These are phyloP conservation scores for Buddleja alternifolia DNA, from an alignment of 257 asterid species.

Conservation along the genomic window DNA sequence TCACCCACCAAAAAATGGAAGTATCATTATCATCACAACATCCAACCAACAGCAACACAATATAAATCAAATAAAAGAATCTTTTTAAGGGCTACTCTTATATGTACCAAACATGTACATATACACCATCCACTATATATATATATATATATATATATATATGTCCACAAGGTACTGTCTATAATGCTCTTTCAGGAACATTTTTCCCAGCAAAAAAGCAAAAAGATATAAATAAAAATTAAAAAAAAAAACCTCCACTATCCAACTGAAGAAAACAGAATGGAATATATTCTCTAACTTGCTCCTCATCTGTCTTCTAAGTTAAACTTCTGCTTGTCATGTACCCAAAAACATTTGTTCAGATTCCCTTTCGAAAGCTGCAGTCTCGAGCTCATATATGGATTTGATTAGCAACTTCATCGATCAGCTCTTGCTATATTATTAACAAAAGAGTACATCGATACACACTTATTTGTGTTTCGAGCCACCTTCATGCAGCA, in stretches of 20 bases:
- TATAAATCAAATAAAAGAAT: not conserved
- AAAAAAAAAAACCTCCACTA: not conserved
- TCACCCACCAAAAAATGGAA: no score
- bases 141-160: no score
- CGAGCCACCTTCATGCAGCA: not conserved
- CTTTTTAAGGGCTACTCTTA: not conserved
- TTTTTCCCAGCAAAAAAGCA: no score
- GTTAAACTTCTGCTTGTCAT: no score
- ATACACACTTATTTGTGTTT: no score
- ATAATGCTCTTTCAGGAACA: not conserved
- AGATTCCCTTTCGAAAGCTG: no score
- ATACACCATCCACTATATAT: not conserved
- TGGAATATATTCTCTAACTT: not conserved
- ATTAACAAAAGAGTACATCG: no score
- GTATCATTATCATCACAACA: no score
- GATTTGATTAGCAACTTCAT: not conserved
- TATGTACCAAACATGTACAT: not conserved
- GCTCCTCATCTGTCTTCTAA: not conserved
- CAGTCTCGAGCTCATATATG: no score
- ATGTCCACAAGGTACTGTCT: not conserved
- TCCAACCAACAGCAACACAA: no score
- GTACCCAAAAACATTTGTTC: no score
- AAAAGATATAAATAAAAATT: not conserved
- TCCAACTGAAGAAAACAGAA: no score
- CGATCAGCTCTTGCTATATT: not conserved